A percentile compares a stretch with the other conserved stretches of the same genome.
Evolutionary conservation across 306 rosid genomes (phyloP).

Genomic region (Albizia julibrissin): DNA sequence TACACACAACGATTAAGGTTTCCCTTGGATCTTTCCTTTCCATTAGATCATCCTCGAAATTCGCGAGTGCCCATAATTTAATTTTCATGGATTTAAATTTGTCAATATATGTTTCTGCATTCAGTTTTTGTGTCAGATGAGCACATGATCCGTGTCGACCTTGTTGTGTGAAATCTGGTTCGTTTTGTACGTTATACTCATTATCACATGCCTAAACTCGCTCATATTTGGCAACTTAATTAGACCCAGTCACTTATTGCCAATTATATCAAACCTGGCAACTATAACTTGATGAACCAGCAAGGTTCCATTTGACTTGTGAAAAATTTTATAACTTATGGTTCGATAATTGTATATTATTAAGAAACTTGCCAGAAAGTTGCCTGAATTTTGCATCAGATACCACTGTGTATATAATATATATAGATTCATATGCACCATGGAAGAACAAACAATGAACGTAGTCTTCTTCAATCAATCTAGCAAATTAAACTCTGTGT

Average conservation of each 20-base stretch:
- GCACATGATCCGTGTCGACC: slow-evolving; percentile 40
- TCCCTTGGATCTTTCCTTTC: not conserved
- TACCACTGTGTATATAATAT: not conserved
- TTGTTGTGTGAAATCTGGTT: slow-evolving; percentile 22
- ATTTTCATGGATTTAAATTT: slow-evolving; percentile 25
- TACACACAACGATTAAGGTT: slow-evolving; percentile 20
- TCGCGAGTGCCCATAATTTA: slow-evolving; percentile 7
- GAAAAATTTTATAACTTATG: not conserved
- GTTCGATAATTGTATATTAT: not conserved
- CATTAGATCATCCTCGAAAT: slow-evolving; percentile 4
- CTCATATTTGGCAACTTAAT: slow-evolving; percentile 33
- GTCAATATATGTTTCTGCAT: slow-evolving; percentile 22
- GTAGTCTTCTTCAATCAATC: not conserved
- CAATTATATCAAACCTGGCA: slow-evolving; percentile 6
- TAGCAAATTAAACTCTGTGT: not conserved
- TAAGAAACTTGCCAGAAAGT: not conserved
- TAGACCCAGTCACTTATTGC: slow-evolving; percentile 30
- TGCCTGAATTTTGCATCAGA: not conserved
- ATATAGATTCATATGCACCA: not conserved
- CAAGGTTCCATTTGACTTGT: not conserved
- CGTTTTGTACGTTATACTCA: slow-evolving; percentile 23
- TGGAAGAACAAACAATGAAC: not conserved
- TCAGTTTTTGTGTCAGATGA: slow-evolving; percentile 37
- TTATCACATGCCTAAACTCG: slow-evolving; percentile 37
- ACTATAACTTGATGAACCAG: slow-evolving; percentile 21